Percentiles rank a stretch among this genome's conserved stretches.
Evolutionary conservation across 2,329 filamentous ascomycete species (phyloP).

Genomic region (Mycogone perniciosa): DNA sequence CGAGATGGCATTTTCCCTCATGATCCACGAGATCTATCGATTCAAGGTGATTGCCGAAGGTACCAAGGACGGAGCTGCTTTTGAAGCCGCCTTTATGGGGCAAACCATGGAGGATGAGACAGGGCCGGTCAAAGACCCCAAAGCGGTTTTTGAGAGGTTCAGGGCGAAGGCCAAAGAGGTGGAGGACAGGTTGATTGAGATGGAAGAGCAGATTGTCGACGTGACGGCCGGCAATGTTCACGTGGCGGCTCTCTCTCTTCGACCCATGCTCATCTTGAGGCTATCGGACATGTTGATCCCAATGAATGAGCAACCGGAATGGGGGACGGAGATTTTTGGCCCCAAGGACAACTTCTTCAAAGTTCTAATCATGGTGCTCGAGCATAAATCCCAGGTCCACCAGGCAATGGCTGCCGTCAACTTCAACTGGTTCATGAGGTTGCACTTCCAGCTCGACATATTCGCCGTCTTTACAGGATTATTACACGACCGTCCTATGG

Average conservation of each 20-base stretch:
- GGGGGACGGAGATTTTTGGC: constrained; percentile 42
- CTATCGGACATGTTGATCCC: constrained; percentile 42
- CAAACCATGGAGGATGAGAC: constrained; percentile 31
- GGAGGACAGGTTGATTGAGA: constrained; percentile 35
- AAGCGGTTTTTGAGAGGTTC: constrained; percentile 33
- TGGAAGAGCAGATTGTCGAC: constrained; percentile 47
- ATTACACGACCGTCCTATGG: constrained; percentile 42
- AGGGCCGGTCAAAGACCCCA: constrained; percentile 11
- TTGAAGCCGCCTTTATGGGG: constrained; percentile 45
- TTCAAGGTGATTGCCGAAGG: constrained; percentile 41
- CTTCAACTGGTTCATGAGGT: constrained; percentile 50
- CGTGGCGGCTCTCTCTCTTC: constrained; percentile 41
- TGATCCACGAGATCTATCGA: constrained; percentile 44
- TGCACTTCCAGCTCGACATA: constrained; percentile 51
- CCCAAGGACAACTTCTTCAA: constrained; percentile 51
- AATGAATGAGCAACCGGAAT: constrained; percentile 41
- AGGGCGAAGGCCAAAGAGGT: constrained; percentile 36
- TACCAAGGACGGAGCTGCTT: constrained; percentile 35
- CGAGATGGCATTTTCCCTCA: constrained; percentile 53
- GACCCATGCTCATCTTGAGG: constrained; percentile 43
- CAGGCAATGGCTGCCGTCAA: constrained; percentile 36
- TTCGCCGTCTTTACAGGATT: constrained; percentile 51
- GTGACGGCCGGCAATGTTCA: constrained; percentile 47
- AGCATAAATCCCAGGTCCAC: constrained; percentile 42
- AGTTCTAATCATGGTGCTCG: constrained; percentile 42